Conservation (phyloP, 2,329 filamentous ascomycete species). For the Neophaeococcomyces aloes region DNA sequence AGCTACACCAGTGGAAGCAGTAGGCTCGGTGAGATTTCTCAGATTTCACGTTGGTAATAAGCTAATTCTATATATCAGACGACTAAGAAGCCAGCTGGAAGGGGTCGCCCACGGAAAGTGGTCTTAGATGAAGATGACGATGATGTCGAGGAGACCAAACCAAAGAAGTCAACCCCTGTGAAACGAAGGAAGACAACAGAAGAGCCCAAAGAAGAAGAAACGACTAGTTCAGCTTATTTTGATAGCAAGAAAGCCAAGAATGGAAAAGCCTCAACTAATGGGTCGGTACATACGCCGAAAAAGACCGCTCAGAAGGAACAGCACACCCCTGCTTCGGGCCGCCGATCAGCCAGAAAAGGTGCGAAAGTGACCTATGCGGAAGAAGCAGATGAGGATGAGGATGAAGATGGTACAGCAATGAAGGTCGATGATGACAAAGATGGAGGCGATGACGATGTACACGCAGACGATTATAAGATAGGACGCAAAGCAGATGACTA, state of each 20-base stretch:
- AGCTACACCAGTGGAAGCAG: conserved; percentile 23
- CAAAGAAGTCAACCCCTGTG: conserved; percentile 27
- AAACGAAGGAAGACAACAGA: conserved; percentile 31
- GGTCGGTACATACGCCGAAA: conserved; percentile 12
- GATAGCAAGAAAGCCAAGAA: conserved; percentile 45
- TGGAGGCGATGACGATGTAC: conserved; percentile 68
- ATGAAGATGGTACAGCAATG: conserved; percentile 46
- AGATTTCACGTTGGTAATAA: neutral
- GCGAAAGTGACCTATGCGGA: conserved; percentile 26
- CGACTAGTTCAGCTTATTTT: conserved; percentile 55
- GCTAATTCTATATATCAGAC: neutral
- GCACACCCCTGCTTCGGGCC: conserved; percentile 21
- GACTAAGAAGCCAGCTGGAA: conserved; percentile 19
- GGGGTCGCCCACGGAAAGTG: conserved; percentile 51
- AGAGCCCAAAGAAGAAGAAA: conserved; percentile 44
- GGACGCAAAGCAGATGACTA: conserved; percentile 63
- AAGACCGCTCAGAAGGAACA: conserved; percentile 27
- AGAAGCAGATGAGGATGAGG: conserved; percentile 33
- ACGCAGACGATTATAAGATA: conserved; percentile 59
- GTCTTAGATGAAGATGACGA: conserved; percentile 75
- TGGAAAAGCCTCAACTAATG: conserved; percentile 18
- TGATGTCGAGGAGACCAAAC: conserved; percentile 46
- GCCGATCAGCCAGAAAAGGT: conserved; percentile 23
- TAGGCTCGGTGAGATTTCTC: conserved; percentile 20
- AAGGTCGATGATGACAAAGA: conserved; percentile 58